A percentile compares a stretch with the other conserved stretches of the same genome.
Evolutionary conservation across 2,329 filamentous ascomycete genomes (phyloP).

Genomic region (Fusarium sp.): DNA sequence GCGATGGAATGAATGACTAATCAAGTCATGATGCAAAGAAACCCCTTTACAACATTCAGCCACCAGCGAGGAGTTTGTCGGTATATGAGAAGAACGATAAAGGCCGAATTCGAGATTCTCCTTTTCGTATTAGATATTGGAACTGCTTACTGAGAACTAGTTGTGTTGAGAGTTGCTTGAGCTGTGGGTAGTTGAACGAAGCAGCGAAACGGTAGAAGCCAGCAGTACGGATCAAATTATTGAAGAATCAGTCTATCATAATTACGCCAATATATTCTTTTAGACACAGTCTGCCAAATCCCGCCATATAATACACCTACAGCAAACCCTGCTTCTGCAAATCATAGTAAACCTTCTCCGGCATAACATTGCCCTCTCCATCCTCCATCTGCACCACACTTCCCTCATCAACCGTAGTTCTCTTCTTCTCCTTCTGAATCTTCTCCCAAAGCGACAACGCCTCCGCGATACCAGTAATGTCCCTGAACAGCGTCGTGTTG

Average conservation of each 20-base stretch:
- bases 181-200: constrained; percentile 70
- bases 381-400: constrained; percentile 99
- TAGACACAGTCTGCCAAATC: neutral
- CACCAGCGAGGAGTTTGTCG: constrained; percentile 70
- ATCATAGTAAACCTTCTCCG: constrained; percentile 97
- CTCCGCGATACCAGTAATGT: constrained; percentile 93
- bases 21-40: constrained; percentile 21
- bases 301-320: constrained; percentile 53
- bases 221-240: constrained; percentile 21
- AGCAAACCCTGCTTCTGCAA: constrained; percentile 90
- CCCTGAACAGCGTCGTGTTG: constrained; percentile 89
- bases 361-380: constrained; percentile 97
- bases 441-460: constrained; percentile 92
- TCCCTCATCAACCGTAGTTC: constrained; percentile 78
- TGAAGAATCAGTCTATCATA: neutral
- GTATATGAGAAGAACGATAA: constrained; percentile 73
- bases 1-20: constrained; percentile 41
- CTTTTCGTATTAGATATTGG: constrained; percentile 56
- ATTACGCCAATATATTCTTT: neutral
- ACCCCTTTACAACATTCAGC: constrained; percentile 49
- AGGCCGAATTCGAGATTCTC: constrained; percentile 6
- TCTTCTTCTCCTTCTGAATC: constrained; percentile 86
- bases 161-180: constrained; percentile 62
- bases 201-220: constrained; percentile 69
- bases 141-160: constrained; percentile 63